Conservation (phyloP, 208 protist genomes). For the Trypanosoma melophagium region DNA sequence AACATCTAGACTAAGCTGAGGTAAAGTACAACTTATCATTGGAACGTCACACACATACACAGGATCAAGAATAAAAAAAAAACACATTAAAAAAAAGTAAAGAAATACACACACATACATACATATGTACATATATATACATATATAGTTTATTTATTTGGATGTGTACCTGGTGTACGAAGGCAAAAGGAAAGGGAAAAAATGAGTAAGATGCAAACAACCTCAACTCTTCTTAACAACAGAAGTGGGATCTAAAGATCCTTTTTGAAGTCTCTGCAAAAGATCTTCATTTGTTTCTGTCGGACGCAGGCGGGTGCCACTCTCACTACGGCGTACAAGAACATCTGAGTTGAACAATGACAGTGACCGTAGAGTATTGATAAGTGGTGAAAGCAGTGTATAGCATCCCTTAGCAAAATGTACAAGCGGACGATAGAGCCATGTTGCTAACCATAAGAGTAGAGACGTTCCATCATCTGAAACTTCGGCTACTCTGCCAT, state of each 20-base stretch:
- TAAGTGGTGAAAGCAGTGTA: slow-evolving; percentile 69
- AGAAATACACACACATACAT: too few relatives aligned
- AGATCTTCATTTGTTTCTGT: slow-evolving; percentile 49
- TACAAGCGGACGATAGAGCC: slow-evolving; percentile 79
- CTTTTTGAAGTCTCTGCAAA: slow-evolving; percentile 69
- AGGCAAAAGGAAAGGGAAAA: slow-evolving; percentile 11
- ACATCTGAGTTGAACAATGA: slow-evolving; percentile 84
- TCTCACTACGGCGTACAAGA: slow-evolving; percentile 47
- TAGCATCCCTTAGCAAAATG: slow-evolving; percentile 86
- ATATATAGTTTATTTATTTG: too few relatives aligned
- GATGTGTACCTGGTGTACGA: too few relatives aligned
- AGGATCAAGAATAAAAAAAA: slow-evolving; percentile 27
- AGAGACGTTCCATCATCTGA: slow-evolving; percentile 29
- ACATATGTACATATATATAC: too few relatives aligned
- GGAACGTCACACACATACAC: not conserved
- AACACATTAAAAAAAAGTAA: not conserved
- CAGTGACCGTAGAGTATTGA: slow-evolving; percentile 74
- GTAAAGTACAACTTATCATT: too few relatives aligned
- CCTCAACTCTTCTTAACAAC: slow-evolving; percentile 19
- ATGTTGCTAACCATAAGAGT: slow-evolving; percentile 65
- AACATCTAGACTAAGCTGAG: slow-evolving; percentile 13
- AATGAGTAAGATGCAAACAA: slow-evolving; percentile 8
- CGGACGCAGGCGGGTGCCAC: slow-evolving; percentile 29
- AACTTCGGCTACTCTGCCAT: slow-evolving; percentile 18
- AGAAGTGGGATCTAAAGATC: slow-evolving; percentile 53